Percentiles rank a stretch among this genome's conserved stretches.
Evolutionary conservation across 768 basidiomycete genomes (phyloP).

Genomic region (Pleurotus platypus): DNA sequence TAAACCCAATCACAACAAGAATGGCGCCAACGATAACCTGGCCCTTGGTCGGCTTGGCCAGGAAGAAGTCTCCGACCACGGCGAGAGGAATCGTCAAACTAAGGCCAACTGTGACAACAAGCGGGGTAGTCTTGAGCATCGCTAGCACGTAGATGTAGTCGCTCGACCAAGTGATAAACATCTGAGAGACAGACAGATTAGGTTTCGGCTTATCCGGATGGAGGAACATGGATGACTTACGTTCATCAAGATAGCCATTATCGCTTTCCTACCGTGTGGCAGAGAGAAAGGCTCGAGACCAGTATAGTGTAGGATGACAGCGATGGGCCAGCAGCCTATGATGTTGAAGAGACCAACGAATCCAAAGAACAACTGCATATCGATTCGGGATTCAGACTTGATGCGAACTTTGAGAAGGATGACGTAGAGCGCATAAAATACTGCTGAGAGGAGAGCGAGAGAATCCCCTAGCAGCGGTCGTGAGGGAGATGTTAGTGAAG

Average conservation of each 20-base stretch:
- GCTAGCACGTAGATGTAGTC: conserved; percentile 86
- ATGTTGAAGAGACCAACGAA: conserved; percentile 90
- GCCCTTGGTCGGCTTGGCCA: conserved; percentile 50
- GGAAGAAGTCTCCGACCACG: conserved; percentile 73
- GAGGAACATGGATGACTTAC: conserved; percentile 15
- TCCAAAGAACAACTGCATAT: conserved; percentile 95
- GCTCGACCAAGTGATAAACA: conserved; percentile 77
- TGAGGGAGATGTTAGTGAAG: conserved; percentile 13
- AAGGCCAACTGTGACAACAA: conserved; percentile 90
- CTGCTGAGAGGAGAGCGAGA: conserved; percentile 81
- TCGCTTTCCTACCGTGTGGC: conserved; percentile 44
- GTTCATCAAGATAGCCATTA: conserved; percentile 33
- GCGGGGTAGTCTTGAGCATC: conserved; percentile 95
- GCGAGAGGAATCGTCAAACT: conserved; percentile 93
- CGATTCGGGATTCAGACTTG: conserved; percentile 73
- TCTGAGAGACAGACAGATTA: conserved; percentile 37
- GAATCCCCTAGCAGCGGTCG: conserved; percentile 69
- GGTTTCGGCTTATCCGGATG: background rate
- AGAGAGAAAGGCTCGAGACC: conserved; percentile 73
- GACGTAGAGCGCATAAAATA: conserved; percentile 87
- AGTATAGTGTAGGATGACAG: conserved; percentile 68
- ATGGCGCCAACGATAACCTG: conserved; percentile 72
- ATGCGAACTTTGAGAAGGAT: conserved; percentile 87
- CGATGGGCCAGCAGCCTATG: conserved; percentile 70
- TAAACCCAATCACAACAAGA: conserved; percentile 75